phyloP scores from a whole-genome alignment of 164 flowering plant genomes.

The Stephania japonica region DNA sequence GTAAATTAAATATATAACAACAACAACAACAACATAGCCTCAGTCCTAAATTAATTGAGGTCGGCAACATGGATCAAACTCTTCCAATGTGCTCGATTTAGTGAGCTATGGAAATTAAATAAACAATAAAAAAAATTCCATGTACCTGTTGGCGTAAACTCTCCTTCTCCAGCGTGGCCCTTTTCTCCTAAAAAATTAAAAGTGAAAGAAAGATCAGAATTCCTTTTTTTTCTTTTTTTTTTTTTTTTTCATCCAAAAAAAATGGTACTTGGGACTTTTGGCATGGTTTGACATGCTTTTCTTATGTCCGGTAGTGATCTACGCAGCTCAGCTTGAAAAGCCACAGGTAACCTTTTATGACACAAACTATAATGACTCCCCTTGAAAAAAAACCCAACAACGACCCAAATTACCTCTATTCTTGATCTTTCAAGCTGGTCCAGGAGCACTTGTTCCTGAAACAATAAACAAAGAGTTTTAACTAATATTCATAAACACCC shows the following conservation, averaged over 20 bases:
- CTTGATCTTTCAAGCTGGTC: constrained; percentile 67
- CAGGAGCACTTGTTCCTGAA: constrained; percentile 65
- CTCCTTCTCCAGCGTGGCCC: constrained; percentile 60
- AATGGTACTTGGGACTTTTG: neutral
- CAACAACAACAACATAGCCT: too few species aligned
- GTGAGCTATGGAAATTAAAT: neutral
- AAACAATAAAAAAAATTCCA: neutral
- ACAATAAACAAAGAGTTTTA: neutral
- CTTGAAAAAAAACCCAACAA: too few species aligned
- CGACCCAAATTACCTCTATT: constrained; percentile 52
- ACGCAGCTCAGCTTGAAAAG: neutral
- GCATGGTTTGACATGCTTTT: too few species aligned
- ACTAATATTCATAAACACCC: neutral
- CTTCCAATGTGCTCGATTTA: too few species aligned
- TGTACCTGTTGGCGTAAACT: constrained; percentile 65
- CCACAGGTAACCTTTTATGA: neutral
- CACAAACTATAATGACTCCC: neutral
- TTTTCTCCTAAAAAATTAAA: constrained; percentile 45
- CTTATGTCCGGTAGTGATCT: too few species aligned
- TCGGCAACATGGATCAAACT: too few species aligned
- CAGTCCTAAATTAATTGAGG: too few species aligned
- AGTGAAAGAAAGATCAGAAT: constrained; percentile 1
- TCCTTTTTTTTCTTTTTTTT: too few species aligned
- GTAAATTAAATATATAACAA: too few species aligned
- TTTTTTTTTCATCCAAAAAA: too few species aligned